Evolutionary conservation across 176 grass and related monocot species (phyloP), one percentile per base, ranked within the genome.

Genomic region (Phragmites australis): DNA sequence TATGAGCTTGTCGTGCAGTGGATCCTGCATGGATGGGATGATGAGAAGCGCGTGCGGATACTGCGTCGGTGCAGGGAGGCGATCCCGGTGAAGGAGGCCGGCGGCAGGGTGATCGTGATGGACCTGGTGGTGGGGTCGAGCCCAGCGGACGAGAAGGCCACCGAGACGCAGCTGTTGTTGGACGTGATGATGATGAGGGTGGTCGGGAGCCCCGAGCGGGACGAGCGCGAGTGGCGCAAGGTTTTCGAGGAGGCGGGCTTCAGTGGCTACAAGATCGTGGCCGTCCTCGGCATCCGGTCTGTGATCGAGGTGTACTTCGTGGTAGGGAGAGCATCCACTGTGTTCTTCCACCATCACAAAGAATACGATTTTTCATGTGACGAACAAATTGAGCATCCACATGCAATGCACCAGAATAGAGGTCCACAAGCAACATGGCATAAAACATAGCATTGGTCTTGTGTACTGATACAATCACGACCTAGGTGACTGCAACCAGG

Each of bases 251-350:
- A 80, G 3, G 88, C 88, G 5, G 93, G 88, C 21, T 93, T 90
- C 63, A 66, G 79, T 27, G 41, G 75, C 31, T 85, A 90, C 80
- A 90, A 88, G 59, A 82, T 97, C n/a, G 23, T 78, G 43, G 27
- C 85, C 2, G 8, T 70, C 7, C 83, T 87, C 1, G 87, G 76
- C 5, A 48, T 90, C 32, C 57, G 90, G n/a, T 89, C 88, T 8
- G 65, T 97, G 12, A 88, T 97, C 32, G 85, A 93, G 75, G 68
- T 89, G 2, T 93, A 90, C 59, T n/a, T n/a, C n/a, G n/a, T n/a
- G n/a, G n/a, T n/a, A n/a, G n/a, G n/a, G n/a, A n/a, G n/a, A 3
- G 42, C 25, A 45, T 17, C 17, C 43, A 49, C 45, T 1, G 8
- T 50, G 45, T 70, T 59, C n/a, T n/a, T n/a, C n/a, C n/a, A n/a